These are phyloP conservation scores for Fraxinus dipetala DNA, from an alignment of 305 asterid species.

Conservation along the genomic window DNA sequence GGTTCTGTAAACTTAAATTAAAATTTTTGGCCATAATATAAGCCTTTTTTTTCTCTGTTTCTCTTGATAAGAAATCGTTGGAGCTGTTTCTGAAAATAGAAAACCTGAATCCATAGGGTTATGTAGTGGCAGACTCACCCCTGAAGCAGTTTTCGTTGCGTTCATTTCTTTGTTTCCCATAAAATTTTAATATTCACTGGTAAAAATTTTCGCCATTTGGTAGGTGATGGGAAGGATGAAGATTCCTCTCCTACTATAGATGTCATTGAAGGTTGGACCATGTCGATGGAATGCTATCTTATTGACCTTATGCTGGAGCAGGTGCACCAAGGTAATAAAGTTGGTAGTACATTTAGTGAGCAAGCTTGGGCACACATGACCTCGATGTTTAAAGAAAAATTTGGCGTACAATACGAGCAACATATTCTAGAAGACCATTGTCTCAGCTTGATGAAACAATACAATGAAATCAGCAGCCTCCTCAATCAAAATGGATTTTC, in stretches of 20 bases:
- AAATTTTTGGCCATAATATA: background rate
- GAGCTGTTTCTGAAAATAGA: background rate
- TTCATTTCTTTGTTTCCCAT: background rate
- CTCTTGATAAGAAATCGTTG: background rate
- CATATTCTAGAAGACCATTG: conserved; percentile 30
- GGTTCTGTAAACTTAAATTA: background rate
- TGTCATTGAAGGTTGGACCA: conserved; percentile 25
- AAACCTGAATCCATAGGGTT: background rate
- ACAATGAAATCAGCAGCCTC: conserved; percentile 31
- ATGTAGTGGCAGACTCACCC: background rate
- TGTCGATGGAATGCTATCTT: conserved; percentile 36
- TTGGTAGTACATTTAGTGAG: conserved; percentile 23
- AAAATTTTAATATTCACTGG: background rate
- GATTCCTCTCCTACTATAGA: conserved; percentile 11
- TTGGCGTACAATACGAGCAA: conserved; percentile 33
- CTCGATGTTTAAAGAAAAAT: conserved; percentile 30
- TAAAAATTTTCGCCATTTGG: background rate
- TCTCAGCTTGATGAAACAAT: conserved; percentile 33
- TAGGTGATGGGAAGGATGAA: conserved; percentile 31
- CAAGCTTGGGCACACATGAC: conserved; percentile 43
- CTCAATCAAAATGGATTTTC: conserved; percentile 38
- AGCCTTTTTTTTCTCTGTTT: background rate
- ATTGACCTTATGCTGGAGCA: conserved; percentile 38
- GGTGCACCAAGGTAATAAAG: conserved; percentile 27
- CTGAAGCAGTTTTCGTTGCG: background rate